Conservation (phyloP, 2,329 filamentous ascomycete species). For the Pyricularia pennisetigena region DNA sequence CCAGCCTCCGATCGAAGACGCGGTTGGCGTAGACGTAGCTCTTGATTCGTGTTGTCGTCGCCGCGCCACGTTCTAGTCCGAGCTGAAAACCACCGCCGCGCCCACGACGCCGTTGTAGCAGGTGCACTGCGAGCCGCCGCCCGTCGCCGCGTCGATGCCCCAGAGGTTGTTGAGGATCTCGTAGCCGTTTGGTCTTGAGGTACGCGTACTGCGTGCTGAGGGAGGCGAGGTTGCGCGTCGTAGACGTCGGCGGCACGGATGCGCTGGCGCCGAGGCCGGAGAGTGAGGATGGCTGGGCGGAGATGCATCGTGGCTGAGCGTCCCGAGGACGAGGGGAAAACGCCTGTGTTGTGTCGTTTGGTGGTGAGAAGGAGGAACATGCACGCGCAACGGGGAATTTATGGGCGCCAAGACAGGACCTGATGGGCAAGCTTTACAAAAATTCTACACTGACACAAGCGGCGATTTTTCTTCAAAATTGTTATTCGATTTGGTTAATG, state of each 20-base stretch:
- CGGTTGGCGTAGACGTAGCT: constrained; percentile 32
- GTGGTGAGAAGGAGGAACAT: neutral
- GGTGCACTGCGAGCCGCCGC: constrained; percentile 25
- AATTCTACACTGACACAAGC: no score
- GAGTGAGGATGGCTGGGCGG: neutral
- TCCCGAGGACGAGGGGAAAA: no score
- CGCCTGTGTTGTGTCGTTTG: neutral
- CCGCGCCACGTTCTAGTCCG: constrained; percentile 32
- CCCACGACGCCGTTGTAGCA: constrained; percentile 24
- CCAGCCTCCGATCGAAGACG: constrained; percentile 16
- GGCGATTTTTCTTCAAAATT: neutral
- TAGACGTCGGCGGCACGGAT: neutral
- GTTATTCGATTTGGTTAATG: neutral
- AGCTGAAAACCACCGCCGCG: constrained; percentile 28
- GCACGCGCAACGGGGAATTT: neutral
- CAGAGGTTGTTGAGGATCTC: neutral
- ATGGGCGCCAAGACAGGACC: neutral
- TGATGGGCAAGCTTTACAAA: neutral
- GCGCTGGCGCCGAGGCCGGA: neutral
- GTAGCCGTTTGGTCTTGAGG: neutral
- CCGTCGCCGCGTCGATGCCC: neutral
- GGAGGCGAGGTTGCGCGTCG: neutral
- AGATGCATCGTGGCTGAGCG: neutral
- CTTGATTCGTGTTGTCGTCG: constrained; percentile 29
- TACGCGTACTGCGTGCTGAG: neutral